These are phyloP conservation scores for Agrocybe chaxingu DNA, from an alignment of 768 basidiomycete species.

Conservation along the genomic window DNA sequence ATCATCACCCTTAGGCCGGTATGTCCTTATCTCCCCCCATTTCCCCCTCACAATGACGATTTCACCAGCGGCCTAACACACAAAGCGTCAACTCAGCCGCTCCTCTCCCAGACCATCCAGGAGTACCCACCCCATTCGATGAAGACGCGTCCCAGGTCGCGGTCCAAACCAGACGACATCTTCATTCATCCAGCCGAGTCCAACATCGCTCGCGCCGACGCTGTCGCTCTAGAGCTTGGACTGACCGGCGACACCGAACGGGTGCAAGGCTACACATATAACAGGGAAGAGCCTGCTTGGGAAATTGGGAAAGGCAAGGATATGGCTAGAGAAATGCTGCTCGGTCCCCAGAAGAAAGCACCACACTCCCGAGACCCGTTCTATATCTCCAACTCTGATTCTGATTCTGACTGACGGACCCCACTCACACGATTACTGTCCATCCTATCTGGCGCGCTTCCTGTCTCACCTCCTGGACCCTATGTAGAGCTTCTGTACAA, in stretches of 20 bases:
- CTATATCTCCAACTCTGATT: slow-evolving; percentile 15
- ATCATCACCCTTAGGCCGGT: slow-evolving; percentile 12
- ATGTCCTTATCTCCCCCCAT: slow-evolving; percentile 5
- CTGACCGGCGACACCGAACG: slow-evolving; percentile 45
- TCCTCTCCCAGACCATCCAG: slow-evolving; percentile 15
- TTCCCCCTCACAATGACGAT: not conserved
- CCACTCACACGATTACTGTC: not conserved
- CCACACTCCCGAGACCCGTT: slow-evolving; percentile 14
- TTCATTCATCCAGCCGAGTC: slow-evolving; percentile 63
- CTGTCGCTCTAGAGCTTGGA: slow-evolving; percentile 53
- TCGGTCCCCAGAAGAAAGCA: slow-evolving; percentile 6
- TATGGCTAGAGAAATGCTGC: slow-evolving; percentile 43
- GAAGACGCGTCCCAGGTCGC: slow-evolving; percentile 39
- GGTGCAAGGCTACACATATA: slow-evolving; percentile 34
- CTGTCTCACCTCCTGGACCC: not conserved
- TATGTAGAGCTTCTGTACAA: not conserved
- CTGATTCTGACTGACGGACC: slow-evolving; percentile 21
- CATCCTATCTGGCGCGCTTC: not conserved
- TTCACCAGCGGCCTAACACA: not conserved
- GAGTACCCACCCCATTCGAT: slow-evolving; percentile 17
- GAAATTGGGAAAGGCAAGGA: slow-evolving; percentile 48
- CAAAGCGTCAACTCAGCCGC: slow-evolving; percentile 13
- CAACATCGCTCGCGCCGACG: slow-evolving; percentile 66
- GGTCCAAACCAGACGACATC: slow-evolving; percentile 54
- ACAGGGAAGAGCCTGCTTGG: slow-evolving; percentile 41